Evolutionary conservation across 2,329 filamentous ascomycete species (phyloP).

Genomic region (Scopulariopsis brevicaulis): DNA sequence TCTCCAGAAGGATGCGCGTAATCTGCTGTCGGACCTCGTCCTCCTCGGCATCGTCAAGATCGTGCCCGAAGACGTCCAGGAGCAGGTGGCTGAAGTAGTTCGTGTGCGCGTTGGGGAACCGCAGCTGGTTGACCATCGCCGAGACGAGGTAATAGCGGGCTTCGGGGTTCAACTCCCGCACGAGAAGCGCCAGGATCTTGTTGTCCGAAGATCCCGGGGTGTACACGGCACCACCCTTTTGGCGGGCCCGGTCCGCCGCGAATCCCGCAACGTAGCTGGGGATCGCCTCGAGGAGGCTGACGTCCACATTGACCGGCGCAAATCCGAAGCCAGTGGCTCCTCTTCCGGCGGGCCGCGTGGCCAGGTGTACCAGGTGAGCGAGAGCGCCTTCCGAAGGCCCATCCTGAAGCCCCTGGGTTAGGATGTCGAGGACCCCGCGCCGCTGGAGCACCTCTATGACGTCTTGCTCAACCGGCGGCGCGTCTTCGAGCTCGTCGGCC

Average conservation of each 20-base stretch:
- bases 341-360: conserved; percentile 47
- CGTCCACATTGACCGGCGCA: conserved; percentile 56
- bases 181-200: conserved; percentile 62
- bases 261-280: conserved; percentile 72
- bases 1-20: conserved; percentile 76
- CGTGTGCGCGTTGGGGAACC: conserved; percentile 80
- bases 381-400: conserved; percentile 62
- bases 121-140: conserved; percentile 83
- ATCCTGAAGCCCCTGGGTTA: conserved; percentile 46
- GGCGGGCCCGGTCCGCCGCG: conserved; percentile 50
- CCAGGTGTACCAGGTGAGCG: conserved; percentile 63
- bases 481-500: conserved; percentile 60
- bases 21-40: conserved; percentile 82
- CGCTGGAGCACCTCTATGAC: conserved; percentile 41
- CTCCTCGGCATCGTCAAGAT: conserved; percentile 63
- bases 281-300: conserved; percentile 65
- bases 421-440: conserved; percentile 44
- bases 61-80: conserved; percentile 72
- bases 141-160: conserved; percentile 74
- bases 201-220: conserved; percentile 39
- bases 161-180: conserved; percentile 64
- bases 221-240: conserved; percentile 46
- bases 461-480: conserved; percentile 55
- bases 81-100: conserved; percentile 85
- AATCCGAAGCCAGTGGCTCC: conserved; percentile 52